Evolutionary conservation across 2,329 filamentous ascomycete species (phyloP).

Genomic region (Lomentospora prolificans): DNA sequence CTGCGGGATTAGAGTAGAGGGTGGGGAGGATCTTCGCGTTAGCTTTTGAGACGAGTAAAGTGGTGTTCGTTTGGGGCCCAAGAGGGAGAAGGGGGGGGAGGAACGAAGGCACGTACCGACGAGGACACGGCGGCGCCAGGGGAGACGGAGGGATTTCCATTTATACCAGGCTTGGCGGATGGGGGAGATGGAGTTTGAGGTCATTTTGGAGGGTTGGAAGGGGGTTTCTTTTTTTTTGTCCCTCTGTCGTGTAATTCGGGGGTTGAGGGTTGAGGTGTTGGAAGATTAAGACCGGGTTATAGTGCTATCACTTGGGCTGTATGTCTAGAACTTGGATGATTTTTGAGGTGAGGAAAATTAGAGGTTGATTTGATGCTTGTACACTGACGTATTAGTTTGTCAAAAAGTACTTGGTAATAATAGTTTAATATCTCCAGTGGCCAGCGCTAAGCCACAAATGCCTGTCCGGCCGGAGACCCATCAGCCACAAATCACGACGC

Average conservation of each 20-base stretch:
- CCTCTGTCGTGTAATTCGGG: neutral
- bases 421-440: too few species aligned
- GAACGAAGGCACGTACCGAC: slow-evolving; percentile 36
- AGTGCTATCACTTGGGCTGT: neutral
- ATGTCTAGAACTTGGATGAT: neutral
- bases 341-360: neutral
- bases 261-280: neutral
- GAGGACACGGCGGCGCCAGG: slow-evolving; percentile 55
- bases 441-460: too few species aligned
- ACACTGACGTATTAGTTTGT: neutral
- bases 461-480: too few species aligned
- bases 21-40: neutral
- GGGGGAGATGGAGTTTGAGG: slow-evolving; percentile 10
- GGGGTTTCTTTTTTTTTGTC: neutral
- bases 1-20: too few species aligned
- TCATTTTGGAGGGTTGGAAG: neutral
- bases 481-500: too few species aligned
- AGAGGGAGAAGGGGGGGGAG: neutral
- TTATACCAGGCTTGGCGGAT: slow-evolving; percentile 39
- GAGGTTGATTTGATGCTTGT: neutral
- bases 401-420: too few species aligned
- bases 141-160: slow-evolving; percentile 53
- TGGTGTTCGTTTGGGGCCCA: neutral
- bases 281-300: too few species aligned
- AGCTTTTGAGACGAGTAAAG: neutral